Evolutionary conservation across 73 alveolate species (phyloP).

Genomic region (Symbiodinium pilosum): DNA sequence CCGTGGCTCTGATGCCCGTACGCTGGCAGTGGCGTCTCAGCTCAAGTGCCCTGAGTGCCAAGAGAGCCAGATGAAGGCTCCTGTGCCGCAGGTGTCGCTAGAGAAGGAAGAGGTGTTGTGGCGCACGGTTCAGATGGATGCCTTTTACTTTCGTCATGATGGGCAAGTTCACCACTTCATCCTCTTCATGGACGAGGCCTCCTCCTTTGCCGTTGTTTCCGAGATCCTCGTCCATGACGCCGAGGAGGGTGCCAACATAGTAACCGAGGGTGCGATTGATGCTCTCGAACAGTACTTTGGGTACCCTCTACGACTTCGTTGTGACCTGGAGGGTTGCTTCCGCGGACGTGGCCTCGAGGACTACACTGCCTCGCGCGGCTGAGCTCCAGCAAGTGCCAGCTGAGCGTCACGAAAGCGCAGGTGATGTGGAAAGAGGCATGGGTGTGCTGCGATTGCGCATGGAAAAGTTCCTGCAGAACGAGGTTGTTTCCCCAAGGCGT

Average conservation of each 20-base stretch:
- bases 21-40: background rate
- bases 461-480: background rate
- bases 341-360: background rate
- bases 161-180: background rate
- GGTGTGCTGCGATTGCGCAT: background rate
- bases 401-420: background rate
- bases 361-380: background rate
- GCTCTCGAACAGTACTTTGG: background rate
- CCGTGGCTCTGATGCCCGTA: background rate
- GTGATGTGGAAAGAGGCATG: slow-evolving; percentile 22
- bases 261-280: background rate
- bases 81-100: background rate
- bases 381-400: background rate
- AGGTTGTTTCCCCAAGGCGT: background rate
- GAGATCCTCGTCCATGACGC: background rate
- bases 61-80: background rate
- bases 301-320: background rate
- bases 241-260: background rate
- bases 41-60: background rate
- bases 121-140: background rate
- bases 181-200: slow-evolving; percentile 10
- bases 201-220: background rate
- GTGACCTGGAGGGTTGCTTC: background rate
- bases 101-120: background rate
- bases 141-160: background rate